Conservation (phyloP, 257 asterid genomes). For the Solanum boliviense region DNA sequence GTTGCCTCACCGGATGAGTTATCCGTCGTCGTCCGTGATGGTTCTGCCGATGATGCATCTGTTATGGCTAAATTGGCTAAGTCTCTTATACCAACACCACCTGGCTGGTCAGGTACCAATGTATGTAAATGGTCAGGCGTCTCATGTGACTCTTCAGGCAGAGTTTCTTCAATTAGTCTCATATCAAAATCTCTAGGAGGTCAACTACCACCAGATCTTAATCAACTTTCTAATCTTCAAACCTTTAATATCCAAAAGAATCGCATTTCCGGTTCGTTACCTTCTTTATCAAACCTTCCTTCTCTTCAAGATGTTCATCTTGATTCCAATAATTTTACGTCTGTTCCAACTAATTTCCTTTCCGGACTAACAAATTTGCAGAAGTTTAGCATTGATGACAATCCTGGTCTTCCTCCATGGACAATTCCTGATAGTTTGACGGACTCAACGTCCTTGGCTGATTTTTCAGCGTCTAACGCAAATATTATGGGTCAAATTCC, state of each 20-base stretch:
- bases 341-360: constrained; percentile 40
- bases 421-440: constrained; percentile 26
- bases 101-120: constrained; percentile 44
- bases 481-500: constrained; percentile 56
- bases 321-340: constrained; percentile 46
- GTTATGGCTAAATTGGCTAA: constrained; percentile 50
- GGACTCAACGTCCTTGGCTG: constrained; percentile 40
- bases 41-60: constrained; percentile 36
- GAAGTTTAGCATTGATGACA: constrained; percentile 43
- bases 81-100: constrained; percentile 36
- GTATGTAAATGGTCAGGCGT: constrained; percentile 72
- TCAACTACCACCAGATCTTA: constrained; percentile 33
- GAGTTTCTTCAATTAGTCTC: constrained; percentile 42
- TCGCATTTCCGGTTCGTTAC: constrained; percentile 47
- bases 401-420: constrained; percentile 49
- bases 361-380: constrained; percentile 45
- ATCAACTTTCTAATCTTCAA: constrained; percentile 48
- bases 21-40: constrained; percentile 12
- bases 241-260: constrained; percentile 46
- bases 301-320: constrained; percentile 38
- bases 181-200: constrained; percentile 39
- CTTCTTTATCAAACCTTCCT: constrained; percentile 30
- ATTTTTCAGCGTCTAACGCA: constrained; percentile 37
- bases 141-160: constrained; percentile 35
- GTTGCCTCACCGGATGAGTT: background rate